Evolutionary conservation across 2,329 filamentous ascomycete species (phyloP).

Genomic region (Diplodia intermedia): DNA sequence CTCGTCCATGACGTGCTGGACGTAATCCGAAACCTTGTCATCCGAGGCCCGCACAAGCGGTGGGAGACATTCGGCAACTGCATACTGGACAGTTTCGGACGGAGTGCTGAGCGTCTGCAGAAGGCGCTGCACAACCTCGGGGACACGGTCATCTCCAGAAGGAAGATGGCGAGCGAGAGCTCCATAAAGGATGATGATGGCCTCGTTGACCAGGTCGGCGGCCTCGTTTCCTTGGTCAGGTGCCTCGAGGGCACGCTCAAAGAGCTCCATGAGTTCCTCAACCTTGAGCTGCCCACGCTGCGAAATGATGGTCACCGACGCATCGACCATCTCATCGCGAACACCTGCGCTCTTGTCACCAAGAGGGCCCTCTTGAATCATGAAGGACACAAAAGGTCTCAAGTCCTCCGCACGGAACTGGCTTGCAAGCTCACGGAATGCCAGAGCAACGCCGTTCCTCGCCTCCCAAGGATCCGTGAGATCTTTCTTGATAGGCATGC

Average conservation of each 20-base stretch:
- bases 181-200: slow-evolving; percentile 96
- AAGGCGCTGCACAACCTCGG: slow-evolving; percentile 84
- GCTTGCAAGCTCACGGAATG: slow-evolving; percentile 81
- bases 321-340: slow-evolving; percentile 88
- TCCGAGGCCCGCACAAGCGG: slow-evolving; percentile 84
- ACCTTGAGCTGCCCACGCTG: slow-evolving; percentile 81
- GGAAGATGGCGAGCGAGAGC: slow-evolving; percentile 88
- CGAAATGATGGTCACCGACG: slow-evolving; percentile 81
- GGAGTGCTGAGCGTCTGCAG: slow-evolving; percentile 89
- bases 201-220: slow-evolving; percentile 91
- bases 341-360: slow-evolving; percentile 80
- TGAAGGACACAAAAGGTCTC: slow-evolving; percentile 79
- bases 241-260: slow-evolving; percentile 85
- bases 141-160: slow-evolving; percentile 83
- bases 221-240: slow-evolving; percentile 82
- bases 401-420: slow-evolving; percentile 73
- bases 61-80: slow-evolving; percentile 91
- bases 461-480: slow-evolving; percentile 89
- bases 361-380: slow-evolving; percentile 87
- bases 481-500: slow-evolving; percentile 91
- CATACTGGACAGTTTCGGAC: slow-evolving; percentile 95
- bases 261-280: slow-evolving; percentile 88
- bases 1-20: slow-evolving; percentile 79
- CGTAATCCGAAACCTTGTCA: slow-evolving; percentile 79
- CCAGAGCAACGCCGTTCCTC: slow-evolving; percentile 85